Base-by-base conservation (phyloP, 768 basidiomycete genomes). In the Leucosporidium scottii region DNA sequence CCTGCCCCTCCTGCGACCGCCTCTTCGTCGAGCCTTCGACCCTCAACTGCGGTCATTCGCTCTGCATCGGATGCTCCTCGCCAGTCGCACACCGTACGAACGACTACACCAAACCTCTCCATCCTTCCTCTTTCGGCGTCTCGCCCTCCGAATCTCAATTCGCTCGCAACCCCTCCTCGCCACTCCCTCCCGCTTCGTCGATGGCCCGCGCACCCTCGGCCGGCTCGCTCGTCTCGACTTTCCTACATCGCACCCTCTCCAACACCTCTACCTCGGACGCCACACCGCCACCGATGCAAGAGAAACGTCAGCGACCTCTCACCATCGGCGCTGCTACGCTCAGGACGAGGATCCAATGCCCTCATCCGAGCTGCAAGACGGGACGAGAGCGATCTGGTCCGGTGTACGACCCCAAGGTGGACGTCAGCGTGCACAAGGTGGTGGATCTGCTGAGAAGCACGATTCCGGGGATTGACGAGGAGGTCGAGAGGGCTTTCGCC, bases 1-100 rank as follows among this genome's bases (percentile, higher is more conserved):
- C 55, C 62, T 75, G 74, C 50, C 54, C 69, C 28, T 51, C 68
- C 10, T 75, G 74, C 50, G 55, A 64, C 55, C 59, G 56, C 17
- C 57, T 74, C 27, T 51, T 69, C 30, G 15, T 17, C n/a, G 63
- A 70, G 9, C 74, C 74, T 0, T 54, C 69, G 18, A 75, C 74
- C 9, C 64, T 75, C 54, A 48, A 61, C 20, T 75, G 74, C 62
- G 74, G 74, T 1, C 74, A 75, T 54, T 65, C 73, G 20, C 51
- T 66, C 39, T 75, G 74, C 64, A 58, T 67, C 15, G 56, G n/a
- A 20, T 75, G 74, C 61, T 51, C 30, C 10, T 23, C 34, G 21
- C 54, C 50, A 36, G 9, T 49, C 61, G 15, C 36, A 36, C 30
- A 25, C 34, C 62, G 25, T 23, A 31, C 54, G 10, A 34, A 30